Conservation (phyloP, 306 rosid genomes). For the Vigna trinervia region DNA sequence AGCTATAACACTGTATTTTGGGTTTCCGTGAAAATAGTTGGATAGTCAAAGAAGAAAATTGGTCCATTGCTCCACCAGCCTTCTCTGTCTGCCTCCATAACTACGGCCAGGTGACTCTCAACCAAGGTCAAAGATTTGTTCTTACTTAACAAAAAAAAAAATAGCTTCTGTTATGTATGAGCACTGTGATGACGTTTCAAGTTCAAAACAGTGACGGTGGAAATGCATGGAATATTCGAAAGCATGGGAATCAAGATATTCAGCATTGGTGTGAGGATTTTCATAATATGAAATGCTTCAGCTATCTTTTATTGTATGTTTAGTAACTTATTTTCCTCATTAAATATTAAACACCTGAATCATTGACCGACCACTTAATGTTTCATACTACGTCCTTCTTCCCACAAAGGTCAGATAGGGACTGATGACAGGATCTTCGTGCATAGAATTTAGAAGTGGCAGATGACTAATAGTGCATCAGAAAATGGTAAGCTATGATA, state of each 20-base stretch:
- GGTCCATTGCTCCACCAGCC: too few species aligned
- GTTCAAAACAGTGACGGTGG: background rate
- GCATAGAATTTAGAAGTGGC: conserved; percentile 36
- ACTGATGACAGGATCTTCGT: conserved; percentile 9
- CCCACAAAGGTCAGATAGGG: background rate
- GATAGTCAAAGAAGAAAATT: too few species aligned
- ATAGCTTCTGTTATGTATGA: too few species aligned
- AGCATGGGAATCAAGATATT: background rate
- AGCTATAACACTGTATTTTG: too few species aligned
- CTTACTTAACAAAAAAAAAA: too few species aligned
- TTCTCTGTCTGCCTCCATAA: too few species aligned
- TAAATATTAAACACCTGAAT: background rate
- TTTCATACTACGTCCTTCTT: conserved; percentile 5
- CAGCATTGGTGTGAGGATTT: background rate
- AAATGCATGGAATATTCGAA: background rate
- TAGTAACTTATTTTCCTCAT: background rate
- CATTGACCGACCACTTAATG: conserved; percentile 28
- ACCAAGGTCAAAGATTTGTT: too few species aligned
- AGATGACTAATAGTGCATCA: conserved; percentile 30
- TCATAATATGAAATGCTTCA: background rate
- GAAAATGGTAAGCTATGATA: background rate
- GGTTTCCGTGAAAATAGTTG: too few species aligned
- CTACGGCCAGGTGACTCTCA: too few species aligned
- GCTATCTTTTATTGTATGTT: background rate
- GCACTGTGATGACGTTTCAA: background rate